Evolutionary conservation across 495 filamentous ascomycete species (phyloP), one percentile per base, ranked within the genome.

Genomic region (Poronia punctata): DNA sequence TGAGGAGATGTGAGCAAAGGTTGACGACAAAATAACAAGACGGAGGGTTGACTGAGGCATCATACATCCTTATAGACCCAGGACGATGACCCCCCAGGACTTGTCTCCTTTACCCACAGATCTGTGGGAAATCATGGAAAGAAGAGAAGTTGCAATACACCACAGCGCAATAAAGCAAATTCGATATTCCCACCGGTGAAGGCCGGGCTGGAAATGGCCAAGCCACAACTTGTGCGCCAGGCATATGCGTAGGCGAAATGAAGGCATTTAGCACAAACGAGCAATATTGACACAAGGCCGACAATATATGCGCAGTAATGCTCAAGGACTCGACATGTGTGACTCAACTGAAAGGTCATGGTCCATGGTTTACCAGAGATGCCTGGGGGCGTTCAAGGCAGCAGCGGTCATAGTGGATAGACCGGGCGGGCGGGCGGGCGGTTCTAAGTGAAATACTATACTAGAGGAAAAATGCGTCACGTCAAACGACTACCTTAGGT

Each of bases 261-360:
- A 10, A n/a, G 19, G 24, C 27, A 18, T 32, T 34, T 33, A 23
- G 29, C 18, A n/a, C n/a, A n/a, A n/a, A n/a, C n/a, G n/a, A n/a
- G n/a, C n/a, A n/a, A n/a, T n/a, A n/a, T n/a, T n/a, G n/a, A n/a
- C n/a, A n/a, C n/a, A n/a, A n/a, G n/a, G n/a, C n/a, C n/a, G n/a
- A n/a, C n/a, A n/a, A 28, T 32, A 41, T 41, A 3, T 11, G 5
- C 11, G 5, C 16, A 15, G 12, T 18, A 14, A 14, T 9, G 24
- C n/a, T 19, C 21, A 24, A 12, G 18, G 31, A 25, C 14, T 28
- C 9, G 20, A 21, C 16, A n/a, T 5, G 15, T 33, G 29, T 41
- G 38, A 41, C 20, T 41, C 38, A 41, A 26, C 12, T 34, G 29
- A 33, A 22, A 30, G 15, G 34, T 41, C 38, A 41, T 20, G 38